Base-by-base conservation (phyloP, 208 protist species). In the Spongospora subterranea region DNA sequence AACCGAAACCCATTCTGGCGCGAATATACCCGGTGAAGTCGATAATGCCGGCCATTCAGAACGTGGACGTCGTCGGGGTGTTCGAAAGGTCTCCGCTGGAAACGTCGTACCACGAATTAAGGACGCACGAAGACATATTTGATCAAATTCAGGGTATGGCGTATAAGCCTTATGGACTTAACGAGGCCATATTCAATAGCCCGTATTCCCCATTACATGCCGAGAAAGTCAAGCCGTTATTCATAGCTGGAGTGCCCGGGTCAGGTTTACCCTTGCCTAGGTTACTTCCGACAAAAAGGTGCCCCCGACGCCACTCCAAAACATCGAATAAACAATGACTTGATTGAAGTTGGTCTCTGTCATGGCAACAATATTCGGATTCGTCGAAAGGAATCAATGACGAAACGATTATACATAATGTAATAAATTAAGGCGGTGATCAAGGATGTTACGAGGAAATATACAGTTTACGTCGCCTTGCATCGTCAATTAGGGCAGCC, bases 401-500 rank as follows among this genome's bases (percentile, higher is more conserved):
- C n/a, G n/a, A n/a, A n/a, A n/a, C n/a, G n/a, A n/a, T n/a, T n/a
- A n/a, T n/a, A n/a, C n/a, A n/a, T n/a, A n/a, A n/a, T n/a, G n/a
- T n/a, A n/a, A n/a, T n/a, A n/a, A n/a, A 65, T 65, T 17, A 65
- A 17, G 54, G 54, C 54, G 20, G 17, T 29, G 54, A 29, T 65
- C 54, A 29, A 17, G 54, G 54, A 29, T 29, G 54, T 65, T 32
- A 32, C 54, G 29, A 29, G 54, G 54, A 29, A 17, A 29, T 65
- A 65, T 65, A 82, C 71, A 43, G 35, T 39, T 35, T 6, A n/a
- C 71, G 71, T 40, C n/a, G 71, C 40, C 6, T 24, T n/a, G 88
- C 88, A 54, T 89, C 88, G 40, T 46, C 40, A 45, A 89, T 54
- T 20, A 89, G 88, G 0, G 88, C 88, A n/a, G 88, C 88, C 88